These are phyloP conservation scores for Ophiostoma sp. DNA, from an alignment of 2,329 filamentous ascomycete species.

Conservation along the genomic window DNA sequence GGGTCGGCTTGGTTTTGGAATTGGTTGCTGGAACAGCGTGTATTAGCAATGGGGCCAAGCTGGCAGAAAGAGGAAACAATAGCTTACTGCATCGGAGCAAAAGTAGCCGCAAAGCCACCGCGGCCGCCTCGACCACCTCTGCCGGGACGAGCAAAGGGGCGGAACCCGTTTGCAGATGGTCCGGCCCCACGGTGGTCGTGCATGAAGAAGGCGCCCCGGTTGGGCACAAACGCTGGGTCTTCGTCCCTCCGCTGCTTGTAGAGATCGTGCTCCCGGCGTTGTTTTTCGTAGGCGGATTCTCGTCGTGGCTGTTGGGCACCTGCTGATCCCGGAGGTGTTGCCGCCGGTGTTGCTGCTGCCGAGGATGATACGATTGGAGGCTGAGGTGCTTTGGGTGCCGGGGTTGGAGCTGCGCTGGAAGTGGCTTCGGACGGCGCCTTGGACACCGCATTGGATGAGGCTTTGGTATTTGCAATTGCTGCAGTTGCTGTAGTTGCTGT, in stretches of 20 bases:
- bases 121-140: conserved; percentile 55
- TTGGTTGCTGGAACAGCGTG: conserved; percentile 32
- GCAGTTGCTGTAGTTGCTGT: conserved; percentile 34
- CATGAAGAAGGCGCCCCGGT: conserved; percentile 92
- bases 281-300: conserved; percentile 60
- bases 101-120: conserved; percentile 51
- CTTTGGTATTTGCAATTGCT: not conserved
- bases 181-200: conserved; percentile 83
- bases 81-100: conserved; percentile 54
- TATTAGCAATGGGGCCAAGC: not conserved
- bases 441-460: not conserved
- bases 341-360: not conserved
- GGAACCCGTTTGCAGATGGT: conserved; percentile 71
- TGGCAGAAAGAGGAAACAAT: conserved; percentile 10
- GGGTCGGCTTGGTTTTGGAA: conserved; percentile 42
- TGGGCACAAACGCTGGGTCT: conserved; percentile 90
- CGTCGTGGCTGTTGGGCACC: conserved; percentile 14
- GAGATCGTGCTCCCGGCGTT: conserved; percentile 82
- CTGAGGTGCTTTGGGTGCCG: conserved; percentile 31
- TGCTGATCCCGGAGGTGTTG: conserved; percentile 26
- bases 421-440: not conserved
- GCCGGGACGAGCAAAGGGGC: conserved; percentile 61
- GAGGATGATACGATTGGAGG: conserved; percentile 32
- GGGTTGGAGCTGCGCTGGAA: not conserved
- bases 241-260: conserved; percentile 82